Evolutionary conservation across 1,139 yeast species (phyloP).

Genomic region (Debaryomyces fabryi): DNA sequence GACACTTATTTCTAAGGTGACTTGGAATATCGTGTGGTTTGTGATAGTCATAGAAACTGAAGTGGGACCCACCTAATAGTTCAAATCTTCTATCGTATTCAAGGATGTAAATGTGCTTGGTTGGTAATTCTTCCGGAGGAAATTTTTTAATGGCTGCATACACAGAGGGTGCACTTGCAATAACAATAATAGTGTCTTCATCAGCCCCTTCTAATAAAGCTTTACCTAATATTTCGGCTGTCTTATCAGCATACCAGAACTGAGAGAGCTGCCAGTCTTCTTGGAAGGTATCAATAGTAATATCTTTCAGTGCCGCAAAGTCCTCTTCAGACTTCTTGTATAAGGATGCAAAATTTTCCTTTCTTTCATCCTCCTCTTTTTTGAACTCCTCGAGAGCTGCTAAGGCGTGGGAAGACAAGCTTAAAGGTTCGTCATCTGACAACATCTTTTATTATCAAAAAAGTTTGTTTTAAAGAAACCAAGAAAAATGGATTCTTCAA

Average conservation of each 20-base stretch:
- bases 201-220: slow-evolving; percentile 79
- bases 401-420: slow-evolving; percentile 69
- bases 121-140: slow-evolving; percentile 57
- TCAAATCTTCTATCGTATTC: slow-evolving; percentile 80
- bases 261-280: slow-evolving; percentile 96
- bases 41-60: slow-evolving; percentile 75
- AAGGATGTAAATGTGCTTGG: slow-evolving; percentile 68
- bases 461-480: neutral
- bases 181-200: slow-evolving; percentile 65
- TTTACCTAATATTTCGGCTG: slow-evolving; percentile 67
- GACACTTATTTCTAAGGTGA: slow-evolving; percentile 60
- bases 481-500: neutral
- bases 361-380: slow-evolving; percentile 63
- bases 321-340: slow-evolving; percentile 60
- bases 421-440: slow-evolving; percentile 45
- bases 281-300: slow-evolving; percentile 65
- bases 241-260: slow-evolving; percentile 80
- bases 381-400: slow-evolving; percentile 78
- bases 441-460: slow-evolving; percentile 23
- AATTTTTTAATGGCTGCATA: slow-evolving; percentile 75
- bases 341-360: slow-evolving; percentile 60
- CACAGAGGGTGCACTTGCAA: slow-evolving; percentile 90
- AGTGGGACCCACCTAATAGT: slow-evolving; percentile 63
- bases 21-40: slow-evolving; percentile 66
- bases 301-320: slow-evolving; percentile 31